Evolutionary conservation across 148 eudicot species (phyloP).

Genomic region (Chenopodium quinoa): DNA sequence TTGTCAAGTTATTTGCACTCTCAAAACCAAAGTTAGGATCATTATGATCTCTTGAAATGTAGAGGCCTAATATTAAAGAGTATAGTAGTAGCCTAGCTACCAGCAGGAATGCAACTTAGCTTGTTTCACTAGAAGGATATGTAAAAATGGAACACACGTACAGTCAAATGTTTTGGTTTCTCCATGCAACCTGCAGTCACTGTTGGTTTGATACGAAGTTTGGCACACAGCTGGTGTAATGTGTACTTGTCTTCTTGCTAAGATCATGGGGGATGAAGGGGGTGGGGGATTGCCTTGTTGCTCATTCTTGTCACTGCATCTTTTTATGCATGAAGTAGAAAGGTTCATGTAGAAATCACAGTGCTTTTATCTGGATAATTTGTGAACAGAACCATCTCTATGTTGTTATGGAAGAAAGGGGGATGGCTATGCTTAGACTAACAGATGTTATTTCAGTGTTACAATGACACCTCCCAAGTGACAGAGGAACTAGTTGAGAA

Average conservation of each 20-base stretch:
- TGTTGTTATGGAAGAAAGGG: background rate
- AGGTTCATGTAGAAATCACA: background rate
- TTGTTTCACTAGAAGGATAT: background rate
- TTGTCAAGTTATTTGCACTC: background rate
- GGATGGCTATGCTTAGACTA: conserved; percentile 5
- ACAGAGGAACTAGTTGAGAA: conserved; percentile 84
- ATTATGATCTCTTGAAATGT: background rate
- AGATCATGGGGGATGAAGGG: too few relatives aligned
- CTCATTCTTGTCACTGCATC: background rate
- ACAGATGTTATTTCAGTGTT: conserved; percentile 60
- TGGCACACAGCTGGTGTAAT: background rate
- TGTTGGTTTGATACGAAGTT: background rate
- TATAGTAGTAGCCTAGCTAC: background rate
- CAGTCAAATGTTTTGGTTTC: background rate
- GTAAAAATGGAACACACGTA: background rate
- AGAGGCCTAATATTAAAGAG: background rate
- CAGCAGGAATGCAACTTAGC: background rate
- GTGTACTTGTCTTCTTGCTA: background rate
- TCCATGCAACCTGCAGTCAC: background rate
- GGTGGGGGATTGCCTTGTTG: too few relatives aligned
- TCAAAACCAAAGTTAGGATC: background rate
- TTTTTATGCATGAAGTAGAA: background rate
- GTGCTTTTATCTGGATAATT: background rate
- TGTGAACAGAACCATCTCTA: background rate
- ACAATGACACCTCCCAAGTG: conserved; percentile 85